Evolutionary conservation across 441 rosid species (phyloP).

Genomic region (Daphne laureola): DNA sequence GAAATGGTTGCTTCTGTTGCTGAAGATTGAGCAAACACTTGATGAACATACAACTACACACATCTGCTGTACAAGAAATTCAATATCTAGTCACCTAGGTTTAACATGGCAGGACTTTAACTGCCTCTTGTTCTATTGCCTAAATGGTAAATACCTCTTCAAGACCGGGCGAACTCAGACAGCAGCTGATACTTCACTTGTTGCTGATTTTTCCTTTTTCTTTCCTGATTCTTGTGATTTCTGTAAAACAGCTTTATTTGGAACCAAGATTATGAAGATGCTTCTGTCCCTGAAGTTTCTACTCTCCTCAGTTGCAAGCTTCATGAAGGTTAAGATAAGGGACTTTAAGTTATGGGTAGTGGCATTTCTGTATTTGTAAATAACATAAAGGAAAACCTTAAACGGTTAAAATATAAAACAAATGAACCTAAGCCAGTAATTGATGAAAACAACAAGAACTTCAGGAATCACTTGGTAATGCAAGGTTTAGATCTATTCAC

Average conservation of each 20-base stretch:
- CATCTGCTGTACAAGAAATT: conserved; percentile 23
- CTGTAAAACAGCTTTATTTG: conserved; percentile 58
- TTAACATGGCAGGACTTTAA: conserved; percentile 9
- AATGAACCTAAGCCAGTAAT: too few species aligned
- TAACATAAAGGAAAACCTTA: neutral
- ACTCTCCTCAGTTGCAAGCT: conserved; percentile 87
- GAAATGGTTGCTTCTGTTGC: conserved; percentile 14
- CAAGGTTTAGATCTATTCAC: too few species aligned
- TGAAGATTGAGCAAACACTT: conserved; percentile 10
- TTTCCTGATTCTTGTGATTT: conserved; percentile 65
- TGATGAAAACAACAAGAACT: too few species aligned
- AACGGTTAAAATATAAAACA: too few species aligned
- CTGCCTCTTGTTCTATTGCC: conserved; percentile 7
- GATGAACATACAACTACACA: conserved; percentile 15
- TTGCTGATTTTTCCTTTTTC: conserved; percentile 44
- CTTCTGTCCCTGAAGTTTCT: conserved; percentile 71
- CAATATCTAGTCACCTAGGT: conserved; percentile 12
- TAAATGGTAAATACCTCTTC: conserved; percentile 1
- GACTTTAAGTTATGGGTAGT: neutral
- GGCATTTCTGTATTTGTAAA: too few species aligned
- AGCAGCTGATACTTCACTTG: conserved; percentile 52
- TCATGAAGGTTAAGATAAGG: conserved; percentile 14
- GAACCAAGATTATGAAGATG: conserved; percentile 63
- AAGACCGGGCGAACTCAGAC: conserved; percentile 21
- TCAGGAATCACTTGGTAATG: too few species aligned